These are phyloP conservation scores for Arthroderma sp. DNA, from an alignment of 2,329 filamentous ascomycete genomes.

Conservation along the genomic window DNA sequence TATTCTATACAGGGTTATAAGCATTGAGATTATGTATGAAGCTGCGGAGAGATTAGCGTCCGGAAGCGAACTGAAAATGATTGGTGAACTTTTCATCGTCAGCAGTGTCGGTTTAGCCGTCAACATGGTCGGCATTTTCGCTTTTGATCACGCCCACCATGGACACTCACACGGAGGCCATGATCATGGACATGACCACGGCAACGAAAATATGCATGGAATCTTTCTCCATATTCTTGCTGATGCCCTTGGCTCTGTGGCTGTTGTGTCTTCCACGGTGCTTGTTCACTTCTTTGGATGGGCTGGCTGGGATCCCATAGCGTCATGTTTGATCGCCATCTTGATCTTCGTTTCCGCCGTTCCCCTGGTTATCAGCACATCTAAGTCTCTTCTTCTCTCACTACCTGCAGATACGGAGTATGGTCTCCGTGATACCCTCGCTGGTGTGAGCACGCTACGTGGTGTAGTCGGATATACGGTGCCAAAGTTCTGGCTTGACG, in stretches of 20 bases:
- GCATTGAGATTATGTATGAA: conserved; percentile 90
- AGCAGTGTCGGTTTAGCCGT: conserved; percentile 76
- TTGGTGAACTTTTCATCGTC: conserved; percentile 78
- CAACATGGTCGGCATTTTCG: conserved; percentile 82
- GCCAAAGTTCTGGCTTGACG: conserved; percentile 87
- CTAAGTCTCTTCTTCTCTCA: conserved; percentile 68
- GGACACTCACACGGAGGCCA: conserved; percentile 26
- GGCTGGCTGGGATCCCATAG: conserved; percentile 88
- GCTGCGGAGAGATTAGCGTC: conserved; percentile 78
- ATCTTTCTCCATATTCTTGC: conserved; percentile 94
- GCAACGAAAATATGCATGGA: conserved; percentile 96
- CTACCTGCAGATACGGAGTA: conserved; percentile 80
- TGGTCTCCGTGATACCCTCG: conserved; percentile 68
- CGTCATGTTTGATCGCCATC: conserved; percentile 83
- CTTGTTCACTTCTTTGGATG: conserved; percentile 79
- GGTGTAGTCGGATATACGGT: conserved; percentile 78
- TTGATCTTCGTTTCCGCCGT: conserved; percentile 87
- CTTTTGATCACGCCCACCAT: conserved; percentile 59
- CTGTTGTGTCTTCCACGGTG: conserved; percentile 82
- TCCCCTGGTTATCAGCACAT: conserved; percentile 74
- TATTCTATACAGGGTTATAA: conserved; percentile 56
- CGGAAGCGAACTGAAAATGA: conserved; percentile 67
- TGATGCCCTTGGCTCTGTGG: conserved; percentile 85
- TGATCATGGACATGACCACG: conserved; percentile 39
- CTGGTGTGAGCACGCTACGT: conserved; percentile 65